Evolutionary conservation across 495 filamentous ascomycete species (phyloP).

Genomic region (Lentithecium fluviatile): DNA sequence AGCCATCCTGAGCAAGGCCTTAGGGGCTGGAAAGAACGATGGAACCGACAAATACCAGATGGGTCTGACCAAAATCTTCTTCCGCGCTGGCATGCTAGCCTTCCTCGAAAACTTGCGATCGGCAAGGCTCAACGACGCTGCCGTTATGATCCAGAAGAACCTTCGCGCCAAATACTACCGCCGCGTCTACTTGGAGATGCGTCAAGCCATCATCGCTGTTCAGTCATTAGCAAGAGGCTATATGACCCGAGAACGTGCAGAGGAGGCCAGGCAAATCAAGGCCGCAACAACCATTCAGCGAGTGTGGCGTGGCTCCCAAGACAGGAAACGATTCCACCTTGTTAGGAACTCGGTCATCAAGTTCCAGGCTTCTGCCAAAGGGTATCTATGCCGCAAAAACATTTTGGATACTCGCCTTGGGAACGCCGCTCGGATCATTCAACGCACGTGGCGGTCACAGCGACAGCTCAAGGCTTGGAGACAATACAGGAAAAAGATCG

Average conservation of each 20-base stretch:
- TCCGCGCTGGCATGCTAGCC: slow-evolving; percentile 97
- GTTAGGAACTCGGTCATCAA: slow-evolving; percentile 80
- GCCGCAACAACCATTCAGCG: slow-evolving; percentile 93
- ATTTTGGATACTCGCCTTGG: slow-evolving; percentile 92
- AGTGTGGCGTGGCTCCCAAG: slow-evolving; percentile 88
- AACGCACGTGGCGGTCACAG: slow-evolving; percentile 83
- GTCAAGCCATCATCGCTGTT: slow-evolving; percentile 73
- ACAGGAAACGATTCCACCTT: slow-evolving; percentile 70
- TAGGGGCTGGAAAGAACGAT: slow-evolving; percentile 71
- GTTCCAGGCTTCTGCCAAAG: slow-evolving; percentile 85
- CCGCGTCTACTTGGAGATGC: slow-evolving; percentile 83
- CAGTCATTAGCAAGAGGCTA: slow-evolving; percentile 74
- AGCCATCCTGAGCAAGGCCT: slow-evolving; percentile 84
- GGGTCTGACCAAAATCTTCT: slow-evolving; percentile 97
- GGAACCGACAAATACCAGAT: slow-evolving; percentile 94
- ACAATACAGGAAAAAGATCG: slow-evolving; percentile 80
- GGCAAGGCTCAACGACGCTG: slow-evolving; percentile 84
- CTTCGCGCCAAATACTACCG: slow-evolving; percentile 92
- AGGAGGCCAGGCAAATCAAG: slow-evolving; percentile 76
- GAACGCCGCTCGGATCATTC: slow-evolving; percentile 87
- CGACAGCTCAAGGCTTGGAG: slow-evolving; percentile 77
- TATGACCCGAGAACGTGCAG: slow-evolving; percentile 71
- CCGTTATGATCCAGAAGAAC: slow-evolving; percentile 99
- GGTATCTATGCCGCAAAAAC: slow-evolving; percentile 79
- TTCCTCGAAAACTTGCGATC: slow-evolving; percentile 94